Conservation (phyloP, 2,329 filamentous ascomycete genomes). For the Drechslerella dactyloides region DNA sequence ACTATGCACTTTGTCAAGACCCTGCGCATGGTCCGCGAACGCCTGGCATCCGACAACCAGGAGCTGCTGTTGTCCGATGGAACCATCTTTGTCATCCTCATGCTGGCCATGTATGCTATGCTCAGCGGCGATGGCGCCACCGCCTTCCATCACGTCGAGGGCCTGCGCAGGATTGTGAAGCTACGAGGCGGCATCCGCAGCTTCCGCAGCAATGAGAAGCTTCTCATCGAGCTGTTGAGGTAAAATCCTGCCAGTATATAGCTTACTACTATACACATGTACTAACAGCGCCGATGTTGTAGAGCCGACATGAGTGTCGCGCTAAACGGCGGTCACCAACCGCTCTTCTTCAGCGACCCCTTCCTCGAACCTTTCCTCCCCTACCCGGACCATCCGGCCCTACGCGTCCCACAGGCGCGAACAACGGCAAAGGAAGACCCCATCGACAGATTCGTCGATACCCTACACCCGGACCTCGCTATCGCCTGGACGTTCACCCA, state of each 20-base stretch:
- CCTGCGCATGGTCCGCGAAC: conserved; percentile 56
- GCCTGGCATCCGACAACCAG: conserved; percentile 53
- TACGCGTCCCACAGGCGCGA: conserved; percentile 3
- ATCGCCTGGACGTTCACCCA: conserved; percentile 54
- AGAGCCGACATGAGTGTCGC: conserved; percentile 56
- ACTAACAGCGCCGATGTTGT: not conserved
- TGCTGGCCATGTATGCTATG: conserved; percentile 56
- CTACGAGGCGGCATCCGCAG: conserved; percentile 57
- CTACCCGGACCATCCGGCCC: conserved; percentile 53
- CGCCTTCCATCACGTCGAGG: conserved; percentile 57
- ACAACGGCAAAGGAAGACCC: not conserved
- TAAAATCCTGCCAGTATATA: conserved; percentile 37
- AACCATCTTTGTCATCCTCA: conserved; percentile 57
- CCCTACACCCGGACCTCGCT: conserved; percentile 51
- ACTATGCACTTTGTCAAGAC: conserved; percentile 55
- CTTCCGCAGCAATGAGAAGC: conserved; percentile 57
- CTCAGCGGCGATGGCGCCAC: conserved; percentile 55
- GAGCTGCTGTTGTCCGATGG: conserved; percentile 54
- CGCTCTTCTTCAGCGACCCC: conserved; percentile 54
- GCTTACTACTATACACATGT: not conserved
- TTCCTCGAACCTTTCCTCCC: conserved; percentile 52
- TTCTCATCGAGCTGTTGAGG: conserved; percentile 58
- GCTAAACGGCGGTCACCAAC: conserved; percentile 51
- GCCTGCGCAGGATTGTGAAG: conserved; percentile 58
- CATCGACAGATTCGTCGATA: conserved; percentile 39